Base-by-base conservation (phyloP, 73 alveolate genomes). In the Paramecium primaurelia region DNA sequence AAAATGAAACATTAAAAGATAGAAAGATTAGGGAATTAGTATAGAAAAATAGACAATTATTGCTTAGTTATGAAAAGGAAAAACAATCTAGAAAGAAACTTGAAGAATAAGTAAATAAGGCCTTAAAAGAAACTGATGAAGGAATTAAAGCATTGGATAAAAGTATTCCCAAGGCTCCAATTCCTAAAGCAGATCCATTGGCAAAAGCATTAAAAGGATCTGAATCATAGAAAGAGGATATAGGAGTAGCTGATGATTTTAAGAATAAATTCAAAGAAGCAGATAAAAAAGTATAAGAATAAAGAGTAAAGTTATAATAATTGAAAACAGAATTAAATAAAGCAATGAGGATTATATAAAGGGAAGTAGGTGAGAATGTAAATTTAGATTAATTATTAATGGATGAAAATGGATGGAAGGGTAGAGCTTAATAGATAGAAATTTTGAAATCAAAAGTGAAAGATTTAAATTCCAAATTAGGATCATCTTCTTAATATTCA, bases 371-470 rank as follows among this genome's bases (percentile, higher is more conserved):
- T 9, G 94, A 89, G 14, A 89, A 69, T 71, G 91, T 71, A 25
- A 89, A 45, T 71, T 32, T 89, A 11, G 94, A 89, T 89, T 36
- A 89, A 89, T 77, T 89, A 25, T 71, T 89, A 71, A 22, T 89
- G 49, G 94, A 89, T 71, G 94, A 89, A 71, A 89, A 89, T 89
- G 75, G 86, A 14, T 89, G 94, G 94, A 89, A 89, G 58, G 94
- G 92, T 1, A 68, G 94, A 45, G 94, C 94, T 18, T 49, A 89
- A 71, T 36, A 89, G 60, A 89, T 89, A 44, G 94, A 89, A 73
- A 73, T 71, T 11, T 34, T 89, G n/a, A 89, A 89, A 71, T 69
- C 86, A 16, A 89, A 89, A 89, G 94, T 89, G 10, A 89, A 42
- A 73, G 94, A 89, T 22, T 73, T 89, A 45, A 71, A 40, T 64